Base-by-base conservation (phyloP, 306 rosid genomes). In the Herpetospermum pedunculosum region DNA sequence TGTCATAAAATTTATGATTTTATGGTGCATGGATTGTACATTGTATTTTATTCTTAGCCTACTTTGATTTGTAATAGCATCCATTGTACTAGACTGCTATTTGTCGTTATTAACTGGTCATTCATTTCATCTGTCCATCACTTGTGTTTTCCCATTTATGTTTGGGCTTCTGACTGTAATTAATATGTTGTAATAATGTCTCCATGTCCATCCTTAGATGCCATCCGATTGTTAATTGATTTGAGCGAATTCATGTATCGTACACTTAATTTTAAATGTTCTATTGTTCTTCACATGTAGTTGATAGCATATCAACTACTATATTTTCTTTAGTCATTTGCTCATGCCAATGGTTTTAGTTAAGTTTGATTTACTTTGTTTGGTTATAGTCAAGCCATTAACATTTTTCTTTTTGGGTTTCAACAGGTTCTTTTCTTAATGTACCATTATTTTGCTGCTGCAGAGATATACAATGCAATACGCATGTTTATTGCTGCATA, bases 361-460 rank as follows among this genome's bases (percentile, higher is more conserved):
- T 44, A 14, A 12, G 29, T n/a, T 57, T 19, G 21, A 12, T 41
- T 28, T 75, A 16, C 41, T 59, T 75, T 6, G 59, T 63, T 30
- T 59, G 49, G 25, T 63, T 30, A 12, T 46, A 5, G 44, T 32
- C 35, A 60, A 46, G 2, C 12, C 60, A 32, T 18, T 44, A 18
- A 64, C 72, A 44, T 62, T 44, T 60, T 43, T 73, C 43, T 3
- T 49, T 78, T 43, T 76, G 34, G 25, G 44, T 70, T 58, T 65
- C 41, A 26, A 50, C 96, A 95, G 99, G 96, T 91, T 78, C 96
- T 95, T 38, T 95, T 95, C 86, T 80, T 95, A 63, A 85, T 95
- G 90, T 95, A 95, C 75, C 99, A 95, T 78, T 95, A 95, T 84
- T 95, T 95, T 81, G 96, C 96, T 82, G 97, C 96, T 47, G 81